Evolutionary conservation across 345 rosid genomes (phyloP).

Genomic region (Eucalyptus fibrosa): DNA sequence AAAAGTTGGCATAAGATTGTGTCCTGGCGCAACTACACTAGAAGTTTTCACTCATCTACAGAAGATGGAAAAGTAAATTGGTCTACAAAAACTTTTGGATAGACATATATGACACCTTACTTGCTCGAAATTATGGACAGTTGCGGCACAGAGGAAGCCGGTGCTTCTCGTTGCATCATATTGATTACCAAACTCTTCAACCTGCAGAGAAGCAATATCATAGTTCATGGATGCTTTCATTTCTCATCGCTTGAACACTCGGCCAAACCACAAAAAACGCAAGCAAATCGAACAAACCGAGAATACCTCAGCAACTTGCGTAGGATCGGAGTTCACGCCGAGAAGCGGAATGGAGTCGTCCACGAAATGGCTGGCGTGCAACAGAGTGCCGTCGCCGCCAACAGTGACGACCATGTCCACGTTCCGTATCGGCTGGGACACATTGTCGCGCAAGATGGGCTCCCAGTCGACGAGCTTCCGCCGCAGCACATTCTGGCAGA

Average conservation of each 20-base stretch:
- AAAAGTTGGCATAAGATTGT: not conserved
- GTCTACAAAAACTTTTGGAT: not conserved
- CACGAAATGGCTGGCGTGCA: constrained; percentile 85
- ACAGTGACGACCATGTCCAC: constrained; percentile 84
- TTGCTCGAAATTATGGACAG: constrained; percentile 64
- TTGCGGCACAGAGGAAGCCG: constrained; percentile 84
- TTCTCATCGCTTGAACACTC: not conserved
- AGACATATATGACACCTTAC: constrained; percentile 14
- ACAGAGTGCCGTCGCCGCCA: constrained; percentile 92
- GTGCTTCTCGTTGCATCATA: constrained; percentile 88
- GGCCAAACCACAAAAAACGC: not conserved
- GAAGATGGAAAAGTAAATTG: not conserved
- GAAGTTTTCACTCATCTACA: not conserved
- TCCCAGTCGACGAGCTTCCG: constrained; percentile 62
- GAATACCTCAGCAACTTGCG: constrained; percentile 55
- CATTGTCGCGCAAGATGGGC: constrained; percentile 35
- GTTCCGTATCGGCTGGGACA: constrained; percentile 35
- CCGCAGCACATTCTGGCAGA: constrained; percentile 57
- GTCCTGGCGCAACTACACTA: not conserved
- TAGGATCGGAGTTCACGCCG: constrained; percentile 92
- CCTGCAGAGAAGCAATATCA: constrained; percentile 19
- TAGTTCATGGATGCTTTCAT: not conserved
- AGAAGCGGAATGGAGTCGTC: constrained; percentile 71
- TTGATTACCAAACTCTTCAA: constrained; percentile 44
- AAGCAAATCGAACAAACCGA: not conserved